These are phyloP conservation scores for Eimeria falciformis DNA, from an alignment of 169 alveolate genomes.

Conservation along the genomic window DNA sequence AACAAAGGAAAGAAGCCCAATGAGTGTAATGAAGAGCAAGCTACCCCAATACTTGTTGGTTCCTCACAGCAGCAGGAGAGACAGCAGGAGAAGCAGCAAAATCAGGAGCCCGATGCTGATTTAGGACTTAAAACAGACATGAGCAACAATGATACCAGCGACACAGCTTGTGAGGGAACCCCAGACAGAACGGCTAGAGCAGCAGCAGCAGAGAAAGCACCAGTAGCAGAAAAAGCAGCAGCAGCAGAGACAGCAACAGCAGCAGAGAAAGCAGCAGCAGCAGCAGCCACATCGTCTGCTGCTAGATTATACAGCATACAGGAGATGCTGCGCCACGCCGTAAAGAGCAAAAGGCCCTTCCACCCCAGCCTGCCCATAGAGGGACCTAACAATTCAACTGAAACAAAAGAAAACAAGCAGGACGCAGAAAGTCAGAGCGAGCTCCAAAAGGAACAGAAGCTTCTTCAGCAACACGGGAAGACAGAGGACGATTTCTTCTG, in stretches of 20 bases:
- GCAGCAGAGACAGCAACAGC: background rate
- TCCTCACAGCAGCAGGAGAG: background rate
- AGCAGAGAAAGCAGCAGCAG: background rate
- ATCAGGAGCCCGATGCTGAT: too few relatives aligned
- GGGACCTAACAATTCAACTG: background rate
- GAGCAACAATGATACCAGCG: too few relatives aligned
- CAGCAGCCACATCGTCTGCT: background rate
- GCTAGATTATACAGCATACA: background rate
- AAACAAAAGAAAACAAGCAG: background rate
- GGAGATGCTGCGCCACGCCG: background rate
- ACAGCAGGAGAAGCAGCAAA: background rate
- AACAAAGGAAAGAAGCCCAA: too few relatives aligned
- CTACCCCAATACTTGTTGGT: too few relatives aligned
- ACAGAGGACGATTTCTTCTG: background rate
- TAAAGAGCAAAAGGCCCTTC: constrained; percentile 26
- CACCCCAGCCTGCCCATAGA: background rate
- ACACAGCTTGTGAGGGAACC: too few relatives aligned
- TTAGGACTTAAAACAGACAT: too few relatives aligned
- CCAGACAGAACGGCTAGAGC: too few relatives aligned
- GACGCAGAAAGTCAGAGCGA: background rate
- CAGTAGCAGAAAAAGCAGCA: background rate
- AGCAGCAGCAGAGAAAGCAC: too few relatives aligned
- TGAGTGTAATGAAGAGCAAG: too few relatives aligned
- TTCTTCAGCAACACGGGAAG: background rate
- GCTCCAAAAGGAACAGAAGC: background rate